phyloP scores from a whole-genome alignment of 768 basidiomycete genomes.

The Lactarius vividus region DNA sequence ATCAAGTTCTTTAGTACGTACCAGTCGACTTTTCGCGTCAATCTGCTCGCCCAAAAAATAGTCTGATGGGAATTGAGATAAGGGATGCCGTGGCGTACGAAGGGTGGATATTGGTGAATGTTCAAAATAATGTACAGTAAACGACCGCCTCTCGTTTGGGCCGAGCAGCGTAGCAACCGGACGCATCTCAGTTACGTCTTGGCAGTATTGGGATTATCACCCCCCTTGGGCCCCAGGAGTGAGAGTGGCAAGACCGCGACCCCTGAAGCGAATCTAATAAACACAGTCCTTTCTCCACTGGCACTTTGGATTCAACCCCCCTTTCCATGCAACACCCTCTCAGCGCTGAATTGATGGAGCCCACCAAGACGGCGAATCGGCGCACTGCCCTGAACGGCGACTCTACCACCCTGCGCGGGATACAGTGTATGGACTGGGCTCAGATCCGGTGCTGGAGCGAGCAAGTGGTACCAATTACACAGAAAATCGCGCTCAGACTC shows the following conservation, averaged over 20 bases:
- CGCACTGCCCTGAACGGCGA: neutral
- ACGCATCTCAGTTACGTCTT: neutral
- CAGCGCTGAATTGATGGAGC: neutral
- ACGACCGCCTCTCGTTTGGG: neutral
- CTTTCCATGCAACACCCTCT: neutral
- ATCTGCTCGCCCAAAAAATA: slow-evolving; percentile 57
- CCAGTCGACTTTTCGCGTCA: slow-evolving; percentile 52
- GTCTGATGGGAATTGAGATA: slow-evolving; percentile 8
- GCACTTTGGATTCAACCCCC: neutral
- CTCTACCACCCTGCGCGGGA: neutral
- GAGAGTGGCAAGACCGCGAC: neutral
- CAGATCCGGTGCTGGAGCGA: neutral
- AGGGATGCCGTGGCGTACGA: neutral
- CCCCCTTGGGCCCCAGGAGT: neutral
- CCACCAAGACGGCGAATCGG: neutral
- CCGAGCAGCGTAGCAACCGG: neutral
- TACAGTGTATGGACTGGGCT: neutral
- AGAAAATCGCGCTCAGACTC: neutral
- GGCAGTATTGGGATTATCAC: neutral
- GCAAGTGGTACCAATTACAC: neutral
- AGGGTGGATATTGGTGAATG: neutral
- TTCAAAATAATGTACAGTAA: neutral
- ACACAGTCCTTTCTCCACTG: neutral
- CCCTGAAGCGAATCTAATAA: neutral
- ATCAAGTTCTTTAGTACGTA: slow-evolving; percentile 45